Evolutionary conservation across 257 asterid species (phyloP).

Genomic region (Misopates orontium): DNA sequence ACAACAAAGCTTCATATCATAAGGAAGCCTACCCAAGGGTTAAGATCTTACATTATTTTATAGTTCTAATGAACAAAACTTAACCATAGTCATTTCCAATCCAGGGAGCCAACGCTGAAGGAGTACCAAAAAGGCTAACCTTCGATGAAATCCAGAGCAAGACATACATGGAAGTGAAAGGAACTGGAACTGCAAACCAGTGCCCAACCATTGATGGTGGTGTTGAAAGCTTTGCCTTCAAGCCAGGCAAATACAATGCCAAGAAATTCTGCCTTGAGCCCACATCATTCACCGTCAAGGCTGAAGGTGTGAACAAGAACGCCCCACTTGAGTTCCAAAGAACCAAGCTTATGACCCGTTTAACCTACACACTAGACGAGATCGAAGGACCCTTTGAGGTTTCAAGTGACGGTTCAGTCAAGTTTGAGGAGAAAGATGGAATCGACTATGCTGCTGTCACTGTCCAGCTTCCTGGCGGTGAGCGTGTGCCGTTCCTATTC

Average conservation of each 20-base stretch:
- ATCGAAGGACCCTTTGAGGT: conserved; percentile 97
- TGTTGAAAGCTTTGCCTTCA: conserved; percentile 64
- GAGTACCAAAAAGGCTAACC: conserved; percentile 77
- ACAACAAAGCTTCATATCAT: too few species aligned
- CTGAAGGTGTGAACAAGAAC: conserved; percentile 81
- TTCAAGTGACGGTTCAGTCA: conserved; percentile 67
- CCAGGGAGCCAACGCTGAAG: conserved; percentile 94
- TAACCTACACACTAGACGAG: conserved; percentile 96
- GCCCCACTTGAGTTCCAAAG: conserved; percentile 83
- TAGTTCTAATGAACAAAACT: too few species aligned
- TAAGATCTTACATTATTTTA: too few species aligned
- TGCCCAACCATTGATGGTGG: conserved; percentile 99
- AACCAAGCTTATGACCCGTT: conserved; percentile 96
- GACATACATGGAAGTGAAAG: conserved; percentile 92
- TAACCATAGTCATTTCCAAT: background rate
- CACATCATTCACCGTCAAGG: conserved; percentile 95
- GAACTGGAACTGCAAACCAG: conserved; percentile 95
- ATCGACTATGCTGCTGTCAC: conserved; percentile 98
- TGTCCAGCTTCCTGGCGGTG: conserved; percentile 98
- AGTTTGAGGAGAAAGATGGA: conserved; percentile 95
- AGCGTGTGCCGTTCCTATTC: conserved; percentile 95
- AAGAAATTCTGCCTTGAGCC: conserved; percentile 96
- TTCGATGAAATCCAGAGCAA: conserved; percentile 90
- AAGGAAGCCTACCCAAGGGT: too few species aligned
- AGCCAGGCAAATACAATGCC: conserved; percentile 80